Base-by-base conservation (phyloP, 331 rosid genomes). In the Stylosanthes scabra region DNA sequence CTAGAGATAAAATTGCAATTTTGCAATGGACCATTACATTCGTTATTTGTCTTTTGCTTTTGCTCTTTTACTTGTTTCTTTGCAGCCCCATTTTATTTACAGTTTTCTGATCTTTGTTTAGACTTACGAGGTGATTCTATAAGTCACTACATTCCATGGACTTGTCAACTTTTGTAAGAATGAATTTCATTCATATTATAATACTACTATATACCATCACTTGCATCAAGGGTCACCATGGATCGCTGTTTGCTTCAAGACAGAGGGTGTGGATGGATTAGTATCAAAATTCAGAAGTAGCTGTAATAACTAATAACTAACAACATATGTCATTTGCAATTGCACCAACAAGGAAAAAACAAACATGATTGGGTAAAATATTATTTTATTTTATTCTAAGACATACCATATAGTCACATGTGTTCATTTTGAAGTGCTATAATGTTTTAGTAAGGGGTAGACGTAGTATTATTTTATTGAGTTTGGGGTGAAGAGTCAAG, bases 171-270 rank as follows among this genome's bases (percentile, higher is more conserved):
- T 69, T 69, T 37, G 55, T 57, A 61, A 66, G 2, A 60, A 52
- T 2, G 13, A 50, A 50, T 49, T 58, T 41, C n/a, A 46, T 51
- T 34, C 39, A 34, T 6, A 34, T 34, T n/a, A 57, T 52, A 41
- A 63, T n/a, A 50, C 2, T 50, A 5, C n/a, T 4, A 15, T 6
- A 46, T 14, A 55, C 62, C 70, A 45, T 75, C 79, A 75, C 75
- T 25, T 71, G 81, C 84, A 64, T 83, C 78, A 78, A 78, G 65
- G 69, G 86, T 71, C 83, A 66, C 66, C 70, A 20, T 20, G 25
- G 25, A 20, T 20, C 25, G 25, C 63, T 73, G 70, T 70, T 11
- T 20, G 3, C 28, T 71, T 28, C 1, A 29, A 40, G 52, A 50
- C 16, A 50, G 34, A 20, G 59, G 63, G 59, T 31, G 37, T 3